Evolutionary conservation across 179 eudicot genomes (phyloP).

Genomic region (Vitellaria paradoxa): DNA sequence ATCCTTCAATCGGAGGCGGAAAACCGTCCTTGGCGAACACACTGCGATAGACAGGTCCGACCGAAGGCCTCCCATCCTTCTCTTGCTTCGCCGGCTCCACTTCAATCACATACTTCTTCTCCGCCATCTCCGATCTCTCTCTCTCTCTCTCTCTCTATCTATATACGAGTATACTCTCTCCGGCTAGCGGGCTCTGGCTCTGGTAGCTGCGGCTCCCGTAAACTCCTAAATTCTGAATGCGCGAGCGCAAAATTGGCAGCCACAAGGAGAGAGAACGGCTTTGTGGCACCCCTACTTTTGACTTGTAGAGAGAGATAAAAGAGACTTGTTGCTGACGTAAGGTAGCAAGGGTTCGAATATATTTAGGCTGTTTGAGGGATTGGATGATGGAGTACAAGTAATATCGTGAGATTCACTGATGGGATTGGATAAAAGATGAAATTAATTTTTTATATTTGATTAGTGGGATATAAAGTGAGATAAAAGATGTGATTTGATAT

Average conservation of each 20-base stretch:
- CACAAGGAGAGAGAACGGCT: not conserved
- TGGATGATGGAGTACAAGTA: too few species aligned
- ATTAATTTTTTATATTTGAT: too few species aligned
- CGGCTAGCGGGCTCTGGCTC: too few species aligned
- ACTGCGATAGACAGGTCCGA: constrained; percentile 81
- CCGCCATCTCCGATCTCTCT: constrained; percentile 32
- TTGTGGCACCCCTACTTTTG: not conserved
- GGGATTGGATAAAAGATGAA: too few species aligned
- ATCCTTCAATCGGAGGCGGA: constrained; percentile 62
- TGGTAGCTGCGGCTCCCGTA: too few species aligned
- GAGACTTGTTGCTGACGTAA: too few species aligned
- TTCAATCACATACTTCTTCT: constrained; percentile 54
- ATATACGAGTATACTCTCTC: not conserved
- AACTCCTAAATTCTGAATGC: not conserved
- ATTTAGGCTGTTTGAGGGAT: too few species aligned
- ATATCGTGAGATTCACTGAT: too few species aligned
- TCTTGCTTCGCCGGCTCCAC: constrained; percentile 59
- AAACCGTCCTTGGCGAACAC: constrained; percentile 68
- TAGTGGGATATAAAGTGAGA: too few species aligned
- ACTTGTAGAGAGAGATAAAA: not conserved
- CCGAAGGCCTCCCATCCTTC: constrained; percentile 66
- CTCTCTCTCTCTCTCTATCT: not conserved
- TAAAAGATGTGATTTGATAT: too few species aligned
- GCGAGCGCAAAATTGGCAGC: not conserved
- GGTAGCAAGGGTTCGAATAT: too few species aligned